Percentiles rank a stretch among this genome's conserved stretches.
These are phyloP conservation scores for Aaosphaeria arxii DNA, from an alignment of 2,329 filamentous ascomycete genomes.

Conservation along the genomic window DNA sequence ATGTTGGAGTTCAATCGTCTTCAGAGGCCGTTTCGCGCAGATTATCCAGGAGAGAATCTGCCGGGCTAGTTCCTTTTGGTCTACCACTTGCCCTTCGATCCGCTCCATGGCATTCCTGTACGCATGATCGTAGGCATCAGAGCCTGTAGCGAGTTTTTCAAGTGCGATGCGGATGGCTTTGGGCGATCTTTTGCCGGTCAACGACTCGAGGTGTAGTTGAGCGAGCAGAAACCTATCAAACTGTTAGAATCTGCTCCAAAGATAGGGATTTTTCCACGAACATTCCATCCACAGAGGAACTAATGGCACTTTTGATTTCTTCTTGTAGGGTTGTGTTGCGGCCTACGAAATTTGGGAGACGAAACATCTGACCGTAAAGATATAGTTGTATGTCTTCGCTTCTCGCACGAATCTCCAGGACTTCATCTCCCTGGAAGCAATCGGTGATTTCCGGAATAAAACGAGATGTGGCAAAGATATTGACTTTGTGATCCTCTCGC, in stretches of 20 bases:
- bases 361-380: background rate
- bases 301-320: conserved; percentile 6
- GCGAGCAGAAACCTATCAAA: conserved; percentile 10
- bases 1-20: conserved; percentile 1
- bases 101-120: conserved; percentile 8
- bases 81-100: conserved; percentile 1
- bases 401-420: background rate
- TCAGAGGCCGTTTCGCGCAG: conserved; percentile 3
- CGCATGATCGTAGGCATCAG: conserved; percentile 3
- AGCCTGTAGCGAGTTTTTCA: conserved; percentile 2
- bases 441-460: conserved; percentile 8
- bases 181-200: conserved; percentile 5
- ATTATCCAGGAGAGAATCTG: conserved; percentile 4
- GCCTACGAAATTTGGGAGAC: background rate
- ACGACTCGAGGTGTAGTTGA: conserved; percentile 8
- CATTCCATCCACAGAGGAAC: conserved; percentile 20
- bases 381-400: background rate
- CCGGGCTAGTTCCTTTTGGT: conserved; percentile 1
- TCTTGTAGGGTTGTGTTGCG: conserved; percentile 4
- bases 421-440: conserved; percentile 1
- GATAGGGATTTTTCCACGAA: conserved; percentile 5
- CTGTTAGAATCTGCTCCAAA: background rate
- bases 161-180: conserved; percentile 5
- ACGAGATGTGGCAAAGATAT: conserved; percentile 8
- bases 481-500: conserved; percentile 1